A percentile compares a stretch with the other conserved stretches of the same genome.
Evolutionary conservation across 495 filamentous ascomycete genomes (phyloP).

Genomic region (Astrothelium subdiscretum): DNA sequence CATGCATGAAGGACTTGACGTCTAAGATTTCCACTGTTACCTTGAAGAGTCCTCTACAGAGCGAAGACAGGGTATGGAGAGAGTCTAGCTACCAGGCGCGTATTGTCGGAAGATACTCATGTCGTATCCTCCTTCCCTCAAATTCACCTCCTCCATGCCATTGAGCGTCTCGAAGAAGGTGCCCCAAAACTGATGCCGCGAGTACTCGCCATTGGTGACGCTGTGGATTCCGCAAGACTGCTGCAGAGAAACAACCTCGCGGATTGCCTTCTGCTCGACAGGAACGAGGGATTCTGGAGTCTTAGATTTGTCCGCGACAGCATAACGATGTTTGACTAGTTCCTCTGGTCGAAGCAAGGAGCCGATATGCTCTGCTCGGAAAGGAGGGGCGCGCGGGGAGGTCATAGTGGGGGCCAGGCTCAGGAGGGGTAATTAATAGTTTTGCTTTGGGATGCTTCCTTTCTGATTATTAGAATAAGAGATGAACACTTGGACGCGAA

Average conservation of each 20-base stretch:
- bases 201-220: constrained; percentile 26
- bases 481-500: not conserved
- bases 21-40: constrained; percentile 8
- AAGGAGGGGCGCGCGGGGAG: not conserved
- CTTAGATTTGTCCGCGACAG: constrained; percentile 20
- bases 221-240: constrained; percentile 22
- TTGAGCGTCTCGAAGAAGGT: constrained; percentile 26
- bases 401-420: not conserved
- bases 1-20: constrained; percentile 25
- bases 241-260: constrained; percentile 26
- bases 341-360: constrained; percentile 25
- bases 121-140: constrained; percentile 17
- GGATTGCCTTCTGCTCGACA: constrained; percentile 25
- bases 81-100: constrained; percentile 10
- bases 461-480: no score
- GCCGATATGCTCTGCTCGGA: constrained; percentile 21
- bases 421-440: not conserved
- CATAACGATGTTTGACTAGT: constrained; percentile 26
- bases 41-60: not conserved
- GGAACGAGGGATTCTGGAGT: constrained; percentile 14
- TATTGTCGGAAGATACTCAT: constrained; percentile 26
- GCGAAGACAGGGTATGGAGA: no score
- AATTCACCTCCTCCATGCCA: constrained; percentile 28
- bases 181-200: constrained; percentile 24
- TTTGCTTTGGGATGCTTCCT: no score